A percentile compares a stretch with the other conserved stretches of the same genome.
Evolutionary conservation across 345 rosid genomes (phyloP).

Genomic region (Rhodamnia rubescens): DNA sequence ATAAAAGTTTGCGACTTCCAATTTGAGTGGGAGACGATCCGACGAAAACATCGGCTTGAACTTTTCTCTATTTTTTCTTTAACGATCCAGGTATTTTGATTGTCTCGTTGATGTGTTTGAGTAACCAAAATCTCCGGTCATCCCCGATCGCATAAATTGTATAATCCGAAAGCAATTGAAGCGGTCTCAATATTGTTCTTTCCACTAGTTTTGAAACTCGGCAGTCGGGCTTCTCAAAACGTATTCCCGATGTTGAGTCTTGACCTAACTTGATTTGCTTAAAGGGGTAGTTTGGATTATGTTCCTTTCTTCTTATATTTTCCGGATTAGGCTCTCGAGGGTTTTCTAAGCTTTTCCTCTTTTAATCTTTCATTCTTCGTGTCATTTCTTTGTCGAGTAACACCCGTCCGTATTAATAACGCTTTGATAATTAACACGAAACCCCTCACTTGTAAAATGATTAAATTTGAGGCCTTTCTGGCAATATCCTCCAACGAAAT

Average conservation of each 20-base stretch:
- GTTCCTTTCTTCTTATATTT: neutral
- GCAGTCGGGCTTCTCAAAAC: neutral
- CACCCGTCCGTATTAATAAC: neutral
- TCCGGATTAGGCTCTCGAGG: neutral
- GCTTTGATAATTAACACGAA: neutral
- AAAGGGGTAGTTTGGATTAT: neutral
- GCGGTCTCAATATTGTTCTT: neutral
- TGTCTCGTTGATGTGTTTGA: fast-evolving
- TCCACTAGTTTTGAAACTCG: fast-evolving
- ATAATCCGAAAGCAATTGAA: neutral
- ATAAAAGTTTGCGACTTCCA: neutral
- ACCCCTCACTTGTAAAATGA: neutral
- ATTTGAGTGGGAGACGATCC: neutral
- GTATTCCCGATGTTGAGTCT: neutral
- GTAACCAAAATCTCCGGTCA: neutral
- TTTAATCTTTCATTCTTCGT: neutral
- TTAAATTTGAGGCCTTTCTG: neutral
- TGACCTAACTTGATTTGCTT: fast-evolving
- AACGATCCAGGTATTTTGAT: neutral
- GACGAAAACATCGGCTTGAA: neutral
- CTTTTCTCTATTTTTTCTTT: fast-evolving
- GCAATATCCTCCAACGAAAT: neutral
- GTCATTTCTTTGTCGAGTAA: neutral
- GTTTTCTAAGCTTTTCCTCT: neutral
- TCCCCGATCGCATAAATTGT: neutral